These are phyloP conservation scores for Suillus brevipes DNA, from an alignment of 768 basidiomycete species.

Conservation along the genomic window DNA sequence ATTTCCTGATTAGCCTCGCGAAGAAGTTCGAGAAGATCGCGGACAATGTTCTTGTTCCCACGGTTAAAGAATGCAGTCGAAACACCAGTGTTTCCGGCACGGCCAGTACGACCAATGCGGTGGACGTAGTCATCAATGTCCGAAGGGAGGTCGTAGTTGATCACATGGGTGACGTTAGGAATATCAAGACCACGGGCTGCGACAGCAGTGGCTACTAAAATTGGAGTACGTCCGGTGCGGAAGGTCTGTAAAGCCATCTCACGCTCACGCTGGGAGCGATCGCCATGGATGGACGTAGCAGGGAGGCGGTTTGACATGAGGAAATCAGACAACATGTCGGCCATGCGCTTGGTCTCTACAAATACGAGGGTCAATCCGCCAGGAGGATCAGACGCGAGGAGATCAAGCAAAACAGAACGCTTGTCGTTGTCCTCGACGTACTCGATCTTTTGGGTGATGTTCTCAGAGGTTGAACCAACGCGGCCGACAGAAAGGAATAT, in stretches of 20 bases:
- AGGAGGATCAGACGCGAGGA: conserved; percentile 71
- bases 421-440: conserved; percentile 98
- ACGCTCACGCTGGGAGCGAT: conserved; percentile 96
- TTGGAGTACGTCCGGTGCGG: conserved; percentile 91
- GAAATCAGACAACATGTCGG: conserved; percentile 97
- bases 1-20: conserved; percentile 97
- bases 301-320: conserved; percentile 78
- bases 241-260: conserved; percentile 95
- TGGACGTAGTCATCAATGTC: conserved; percentile 99
- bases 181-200: conserved; percentile 99
- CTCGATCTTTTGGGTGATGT: conserved; percentile 98
- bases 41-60: conserved; percentile 89
- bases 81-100: conserved; percentile 96
- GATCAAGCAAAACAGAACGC: conserved; percentile 92
- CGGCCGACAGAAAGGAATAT: conserved; percentile 98
- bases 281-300: conserved; percentile 97
- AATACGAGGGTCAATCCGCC: conserved; percentile 92
- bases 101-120: conserved; percentile 96
- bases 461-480: conserved; percentile 98
- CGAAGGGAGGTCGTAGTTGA: conserved; percentile 96
- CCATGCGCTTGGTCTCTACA: conserved; percentile 99
- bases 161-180: conserved; percentile 97
- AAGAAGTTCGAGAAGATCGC: conserved; percentile 89
- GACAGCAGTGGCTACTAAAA: conserved; percentile 97
- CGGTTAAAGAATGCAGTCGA: conserved; percentile 96